Evolutionary conservation across 495 filamentous ascomycete genomes (phyloP), one percentile per base, ranked within the genome.

Genomic region (Penicillium paradoxum): DNA sequence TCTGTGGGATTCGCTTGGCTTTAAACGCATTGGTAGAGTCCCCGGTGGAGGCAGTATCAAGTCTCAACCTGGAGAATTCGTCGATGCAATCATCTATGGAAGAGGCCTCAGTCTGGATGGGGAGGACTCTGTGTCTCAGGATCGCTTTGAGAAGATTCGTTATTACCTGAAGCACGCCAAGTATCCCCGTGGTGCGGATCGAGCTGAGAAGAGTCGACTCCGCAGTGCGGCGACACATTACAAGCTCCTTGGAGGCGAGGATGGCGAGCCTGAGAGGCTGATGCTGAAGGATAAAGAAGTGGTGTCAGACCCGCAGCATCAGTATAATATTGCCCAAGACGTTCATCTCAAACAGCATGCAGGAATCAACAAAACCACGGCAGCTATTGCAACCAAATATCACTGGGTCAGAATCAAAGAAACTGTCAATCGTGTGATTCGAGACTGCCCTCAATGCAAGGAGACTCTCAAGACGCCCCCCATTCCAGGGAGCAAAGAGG

Each of bases 361-460:
- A 5, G 93, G 93, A 47, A 97, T 98, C 71, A 98, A 98, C 77
- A 97, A 96, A 71, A 97, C 92, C 1, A 98, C 93, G 0, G 90
- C 91, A 8, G 86, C 84, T 18, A 96, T 98, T 56, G 91, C 93
- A 2, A 87, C 96, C 67, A 87, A 88, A 58, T 97, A 89, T 62
- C 93, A 97, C 66, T 98, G 93, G 93, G 91, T 95, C n/a, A 81
- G 93, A 29, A 97, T 98, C 73, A 98, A 97, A 67, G 92, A 97
- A 67, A 97, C 92, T 0, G 93, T 96, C 50, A 92, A 87, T 64
- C 82, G 89, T 57, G 91, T 96, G 63, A 96, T 98, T 73, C 86
- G 86, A 54, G 90, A 93, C 54, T 98, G 93, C 68, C 69, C 83
- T 2, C 83, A 96, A 62, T 98, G 92, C 76, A 95, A 92, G 72